Evolutionary conservation across 345 rosid genomes (phyloP).

Genomic region (Salix koriyanagi): DNA sequence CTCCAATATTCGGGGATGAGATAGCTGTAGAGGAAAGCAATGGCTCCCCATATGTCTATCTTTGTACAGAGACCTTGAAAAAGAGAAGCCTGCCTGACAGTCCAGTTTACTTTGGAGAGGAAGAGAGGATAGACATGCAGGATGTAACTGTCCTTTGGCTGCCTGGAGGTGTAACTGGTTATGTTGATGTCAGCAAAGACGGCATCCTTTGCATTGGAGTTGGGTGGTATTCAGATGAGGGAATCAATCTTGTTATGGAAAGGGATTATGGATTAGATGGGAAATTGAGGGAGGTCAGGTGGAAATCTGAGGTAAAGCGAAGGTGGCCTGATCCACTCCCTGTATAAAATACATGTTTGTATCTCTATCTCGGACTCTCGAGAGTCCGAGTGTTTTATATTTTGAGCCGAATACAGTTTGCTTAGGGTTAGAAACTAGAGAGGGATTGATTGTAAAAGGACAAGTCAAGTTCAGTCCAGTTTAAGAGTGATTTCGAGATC

Average conservation of each 20-base stretch:
- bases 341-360: slow-evolving; percentile 5
- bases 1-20: slow-evolving; percentile 65
- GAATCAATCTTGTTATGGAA: slow-evolving; percentile 87
- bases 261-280: slow-evolving; percentile 85
- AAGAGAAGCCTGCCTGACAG: slow-evolving; percentile 70
- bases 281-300: slow-evolving; percentile 71
- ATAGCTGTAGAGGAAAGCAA: slow-evolving; percentile 23
- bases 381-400: too few relatives aligned
- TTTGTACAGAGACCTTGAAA: slow-evolving; percentile 79
- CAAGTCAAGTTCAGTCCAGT: too few relatives aligned
- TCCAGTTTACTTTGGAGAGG: slow-evolving; percentile 61
- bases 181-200: slow-evolving; percentile 66
- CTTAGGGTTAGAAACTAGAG: too few relatives aligned
- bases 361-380: too few relatives aligned
- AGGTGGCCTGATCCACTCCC: slow-evolving; percentile 50
- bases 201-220: slow-evolving; percentile 76
- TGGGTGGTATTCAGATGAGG: slow-evolving; percentile 92
- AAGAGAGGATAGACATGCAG: slow-evolving; percentile 72
- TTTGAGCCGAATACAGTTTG: too few relatives aligned
- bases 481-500: too few relatives aligned
- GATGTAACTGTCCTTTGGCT: slow-evolving; percentile 77
- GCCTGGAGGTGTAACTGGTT: slow-evolving; percentile 74
- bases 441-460: too few relatives aligned
- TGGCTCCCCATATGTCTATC: slow-evolving; percentile 52
- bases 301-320: slow-evolving; percentile 77